Evolutionary conservation across 352 stramenopile genomes (phyloP), one percentile per base, ranked within the genome.

Genomic region (Paralagenidium karlingii): DNA sequence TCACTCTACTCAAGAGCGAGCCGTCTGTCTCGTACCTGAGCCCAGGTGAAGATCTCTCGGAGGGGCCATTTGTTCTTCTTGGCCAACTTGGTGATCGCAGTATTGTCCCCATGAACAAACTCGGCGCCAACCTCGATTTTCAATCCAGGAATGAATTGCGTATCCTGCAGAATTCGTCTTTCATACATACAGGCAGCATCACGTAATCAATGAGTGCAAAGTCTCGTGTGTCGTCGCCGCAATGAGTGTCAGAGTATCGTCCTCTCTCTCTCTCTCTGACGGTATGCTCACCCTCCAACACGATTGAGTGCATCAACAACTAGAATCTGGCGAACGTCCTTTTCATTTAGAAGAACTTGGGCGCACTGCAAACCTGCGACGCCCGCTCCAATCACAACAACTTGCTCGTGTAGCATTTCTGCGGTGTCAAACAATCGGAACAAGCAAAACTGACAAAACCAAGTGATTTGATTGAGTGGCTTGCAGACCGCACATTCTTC

Each of bases 21-120:
- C n/a, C n/a, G n/a, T n/a, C n/a, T n/a, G n/a, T n/a, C n/a, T n/a
- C n/a, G n/a, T 56, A 89, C 75, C 75, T 89, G 75, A 45, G 71
- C 69, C 75, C 75, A 89, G 32, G 71, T 86, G 50, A 89, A 89
- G 40, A 89, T 83, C 54, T 89, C 75, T 21, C 73, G 70, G 45
- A 86, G 26, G 46, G 58, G 58, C 53, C 78, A 82, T 38, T 75
- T 53, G 32, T 74, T 43, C 51, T 86, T 51, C 38, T 75, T 60
- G 0, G 75, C 75, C 20, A 89, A 47, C 2, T 53, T 52, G 11
- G 75, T 89, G 43, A 89, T 61, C 42, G 71, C 73, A 36, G 75
- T 89, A 53, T 85, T 83, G 37, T 58, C 68, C 26, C 75, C 75
- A 29, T 89, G 75, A 29, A 84, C 43, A 34, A 89, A 43, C 61